Conservation (phyloP, 169 alveolate genomes). For the Cryptosporidium meleagridis region DNA sequence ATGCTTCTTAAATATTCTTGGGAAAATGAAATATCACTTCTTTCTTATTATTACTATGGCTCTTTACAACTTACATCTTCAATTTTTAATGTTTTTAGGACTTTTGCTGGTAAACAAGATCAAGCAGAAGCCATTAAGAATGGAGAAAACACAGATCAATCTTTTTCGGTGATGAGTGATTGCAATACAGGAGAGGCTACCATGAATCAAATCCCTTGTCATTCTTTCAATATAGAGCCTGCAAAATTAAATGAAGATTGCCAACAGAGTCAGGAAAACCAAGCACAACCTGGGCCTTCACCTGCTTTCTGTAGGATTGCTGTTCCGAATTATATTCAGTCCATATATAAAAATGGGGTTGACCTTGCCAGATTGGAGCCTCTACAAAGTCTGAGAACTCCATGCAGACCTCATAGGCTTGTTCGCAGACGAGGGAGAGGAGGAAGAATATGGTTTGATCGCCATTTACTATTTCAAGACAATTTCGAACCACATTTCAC, state of each 20-base stretch:
- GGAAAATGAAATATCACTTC: conserved; percentile 35
- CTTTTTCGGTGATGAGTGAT: not conserved
- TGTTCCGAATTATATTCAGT: conserved; percentile 39
- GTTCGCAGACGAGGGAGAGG: conserved; percentile 68
- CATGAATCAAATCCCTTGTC: not conserved
- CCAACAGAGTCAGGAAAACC: conserved; percentile 22
- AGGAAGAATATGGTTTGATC: conserved; percentile 72
- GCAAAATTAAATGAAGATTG: not conserved
- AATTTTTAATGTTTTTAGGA: not conserved
- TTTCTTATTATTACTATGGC: conserved; percentile 57
- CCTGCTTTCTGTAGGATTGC: conserved; percentile 55
- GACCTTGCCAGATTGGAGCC: conserved; percentile 48
- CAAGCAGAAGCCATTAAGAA: not conserved
- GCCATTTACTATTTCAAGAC: conserved; percentile 14
- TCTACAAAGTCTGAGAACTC: conserved; percentile 48
- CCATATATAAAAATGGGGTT: conserved; percentile 61
- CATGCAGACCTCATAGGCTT: conserved; percentile 60
- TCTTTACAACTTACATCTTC: conserved; percentile 16
- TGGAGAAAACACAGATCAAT: not conserved
- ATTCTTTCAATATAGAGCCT: not conserved
- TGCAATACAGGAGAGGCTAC: not conserved
- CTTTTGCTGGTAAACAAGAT: not conserved
- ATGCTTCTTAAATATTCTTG: conserved; percentile 38
- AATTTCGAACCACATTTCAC: conserved; percentile 60
- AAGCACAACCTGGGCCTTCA: not conserved